Base-by-base conservation (phyloP, 1,284 basidiomycete species). In the Cryptococcus floricola region DNA sequence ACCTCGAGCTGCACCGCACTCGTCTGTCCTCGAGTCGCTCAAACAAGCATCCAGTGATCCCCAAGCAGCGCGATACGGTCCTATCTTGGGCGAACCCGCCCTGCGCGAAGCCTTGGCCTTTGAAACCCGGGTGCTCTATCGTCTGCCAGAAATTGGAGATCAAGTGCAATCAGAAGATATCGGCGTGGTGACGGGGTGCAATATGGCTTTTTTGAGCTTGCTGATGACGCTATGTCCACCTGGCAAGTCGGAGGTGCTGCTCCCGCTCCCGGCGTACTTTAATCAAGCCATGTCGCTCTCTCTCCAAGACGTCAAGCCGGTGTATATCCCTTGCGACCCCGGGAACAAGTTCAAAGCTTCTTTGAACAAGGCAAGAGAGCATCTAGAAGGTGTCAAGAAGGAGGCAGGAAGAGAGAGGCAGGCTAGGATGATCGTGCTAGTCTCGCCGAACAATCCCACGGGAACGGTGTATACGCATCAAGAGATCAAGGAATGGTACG, bases 211-310 rank as follows among this genome's bases (percentile, higher is more conserved):
- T 59, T 61, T 76, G 14, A 56, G 57, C n/a, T 56, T 69, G 13
- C 57, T 73, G 41, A 68, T 70, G 65, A 80, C 82, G 14, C 71
- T 95, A 5, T 88, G 86, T 18, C 83, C 84, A 59, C 78, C 83
- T 2, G 87, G 87, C 0, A 87, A 89, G 58, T 87, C 68, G 14
- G 61, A 88, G 61, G 79, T 91, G 42, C 85, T 95, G 49, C 73
- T 93, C 14, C 89, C 90, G 6, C 80, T 86, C 0, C 90, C 91
- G 10, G 88, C 87, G 81, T 89, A 89, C 68, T 89, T 90, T 71
- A 88, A 88, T 75, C 85, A 88, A 60, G 85, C 87, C 62, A 92
- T 91, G 89, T 83, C 82, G 1, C 77, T 89, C 34, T 83, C 82
- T 34, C 79, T 89, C 61, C 81, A 88, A 7, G 82, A 82, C 2